phyloP scores from a whole-genome alignment of 169 alveolate genomes.

The Eimeria tenella region DNA sequence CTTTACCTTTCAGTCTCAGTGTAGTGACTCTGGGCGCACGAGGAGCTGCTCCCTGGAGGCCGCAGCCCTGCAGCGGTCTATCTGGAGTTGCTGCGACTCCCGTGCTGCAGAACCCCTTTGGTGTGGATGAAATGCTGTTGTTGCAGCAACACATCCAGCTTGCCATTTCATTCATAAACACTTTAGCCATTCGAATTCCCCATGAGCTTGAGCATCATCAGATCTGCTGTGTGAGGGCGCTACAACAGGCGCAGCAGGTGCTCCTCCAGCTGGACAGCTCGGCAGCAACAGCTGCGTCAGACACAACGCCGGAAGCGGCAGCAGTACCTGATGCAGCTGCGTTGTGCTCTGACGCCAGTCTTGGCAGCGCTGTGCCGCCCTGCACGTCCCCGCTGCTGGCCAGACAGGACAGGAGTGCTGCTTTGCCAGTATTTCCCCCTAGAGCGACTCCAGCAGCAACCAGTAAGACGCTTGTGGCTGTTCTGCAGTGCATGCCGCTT shows the following conservation, averaged over 20 bases:
- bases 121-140: slow-evolving; percentile 37
- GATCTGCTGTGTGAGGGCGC: slow-evolving; percentile 14
- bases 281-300: background rate
- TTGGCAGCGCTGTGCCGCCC: background rate
- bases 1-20: slow-evolving; percentile 40
- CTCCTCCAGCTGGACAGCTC: background rate
- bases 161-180: background rate
- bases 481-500: too few species aligned
- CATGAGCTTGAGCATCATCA: slow-evolving; percentile 15
- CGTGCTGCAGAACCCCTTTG: background rate
- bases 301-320: background rate
- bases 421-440: background rate
- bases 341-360: background rate
- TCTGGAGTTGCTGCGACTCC: slow-evolving; percentile 57
- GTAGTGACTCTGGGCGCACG: slow-evolving; percentile 13
- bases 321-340: background rate
- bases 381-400: background rate
- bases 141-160: slow-evolving; percentile 15
- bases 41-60: slow-evolving; percentile 40
- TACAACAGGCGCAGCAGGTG: slow-evolving; percentile 52
- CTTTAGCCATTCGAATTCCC: background rate
- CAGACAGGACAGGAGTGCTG: background rate
- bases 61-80: slow-evolving; percentile 24
- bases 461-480: too few species aligned
- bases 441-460: background rate